These are phyloP conservation scores for Dendrobium catenatum DNA, from an alignment of 106 monocot genomes.

Conservation along the genomic window DNA sequence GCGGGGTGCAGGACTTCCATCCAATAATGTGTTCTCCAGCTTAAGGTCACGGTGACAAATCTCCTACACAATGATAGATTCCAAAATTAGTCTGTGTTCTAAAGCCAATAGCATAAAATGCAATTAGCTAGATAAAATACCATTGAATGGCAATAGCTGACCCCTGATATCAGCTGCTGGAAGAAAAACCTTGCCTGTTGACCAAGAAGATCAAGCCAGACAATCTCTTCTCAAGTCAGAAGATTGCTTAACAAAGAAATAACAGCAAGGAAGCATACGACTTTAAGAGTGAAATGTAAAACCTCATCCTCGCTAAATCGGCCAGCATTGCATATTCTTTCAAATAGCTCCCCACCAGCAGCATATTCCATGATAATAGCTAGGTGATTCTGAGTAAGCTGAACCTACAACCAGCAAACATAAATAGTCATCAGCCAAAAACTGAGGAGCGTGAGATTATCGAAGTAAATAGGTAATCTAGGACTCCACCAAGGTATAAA, in stretches of 20 bases:
- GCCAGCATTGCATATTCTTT: constrained; percentile 74
- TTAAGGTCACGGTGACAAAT: constrained; percentile 94
- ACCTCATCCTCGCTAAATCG: constrained; percentile 88
- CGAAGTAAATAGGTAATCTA: background rate
- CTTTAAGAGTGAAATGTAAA: background rate
- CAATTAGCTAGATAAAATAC: constrained; percentile 17
- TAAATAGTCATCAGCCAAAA: background rate
- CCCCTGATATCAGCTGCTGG: constrained; percentile 85
- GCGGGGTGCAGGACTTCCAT: constrained; percentile 71
- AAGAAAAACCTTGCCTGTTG: constrained; percentile 87
- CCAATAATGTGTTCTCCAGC: constrained; percentile 84
- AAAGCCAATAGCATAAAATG: background rate
- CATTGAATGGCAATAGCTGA: constrained; percentile 83
- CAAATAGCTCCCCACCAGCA: constrained; percentile 93
- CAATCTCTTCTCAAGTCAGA: background rate
- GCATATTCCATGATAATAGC: constrained; percentile 98
- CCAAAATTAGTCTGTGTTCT: background rate
- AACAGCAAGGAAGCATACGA: background rate
- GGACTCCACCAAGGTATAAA: background rate
- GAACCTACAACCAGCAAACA: constrained; percentile 35
- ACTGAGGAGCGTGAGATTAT: background rate
- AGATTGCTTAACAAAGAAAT: background rate
- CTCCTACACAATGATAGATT: constrained; percentile 35
- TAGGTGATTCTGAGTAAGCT: constrained; percentile 78
- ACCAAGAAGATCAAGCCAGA: constrained; percentile 1